These are phyloP conservation scores for Kodamaea restingae DNA, from an alignment of 805 yeast genomes.

Conservation along the genomic window DNA sequence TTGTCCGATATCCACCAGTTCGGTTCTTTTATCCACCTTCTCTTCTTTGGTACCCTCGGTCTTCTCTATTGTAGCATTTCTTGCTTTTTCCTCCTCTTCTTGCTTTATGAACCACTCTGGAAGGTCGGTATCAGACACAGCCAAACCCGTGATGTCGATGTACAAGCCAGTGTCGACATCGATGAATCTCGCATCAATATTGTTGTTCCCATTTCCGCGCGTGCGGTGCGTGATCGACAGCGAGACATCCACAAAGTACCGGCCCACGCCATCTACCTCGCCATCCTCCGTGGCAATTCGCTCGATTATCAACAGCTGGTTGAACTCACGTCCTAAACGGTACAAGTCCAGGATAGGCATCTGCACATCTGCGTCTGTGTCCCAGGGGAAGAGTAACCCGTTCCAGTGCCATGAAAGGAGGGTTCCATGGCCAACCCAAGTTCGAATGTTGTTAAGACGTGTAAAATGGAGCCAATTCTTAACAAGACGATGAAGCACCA, in stretches of 20 bases:
- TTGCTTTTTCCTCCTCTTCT: not conserved
- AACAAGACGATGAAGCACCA: slow-evolving; percentile 16
- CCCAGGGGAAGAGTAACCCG: slow-evolving; percentile 24
- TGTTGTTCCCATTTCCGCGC: slow-evolving; percentile 47
- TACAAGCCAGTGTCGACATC: slow-evolving; percentile 25
- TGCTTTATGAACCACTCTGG: slow-evolving; percentile 16
- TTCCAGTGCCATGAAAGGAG: slow-evolving; percentile 23
- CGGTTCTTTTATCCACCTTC: no score
- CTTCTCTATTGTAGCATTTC: slow-evolving; percentile 5
- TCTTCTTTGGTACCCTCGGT: not conserved
- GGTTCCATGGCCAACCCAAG: slow-evolving; percentile 24
- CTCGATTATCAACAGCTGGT: slow-evolving; percentile 20
- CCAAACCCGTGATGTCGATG: slow-evolving; percentile 27
- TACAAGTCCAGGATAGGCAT: slow-evolving; percentile 22
- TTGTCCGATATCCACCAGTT: no score
- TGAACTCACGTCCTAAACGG: slow-evolving; percentile 17
- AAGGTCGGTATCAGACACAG: slow-evolving; percentile 25
- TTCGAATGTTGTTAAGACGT: slow-evolving; percentile 16
- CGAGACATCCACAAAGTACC: slow-evolving; percentile 25
- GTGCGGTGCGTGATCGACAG: slow-evolving; percentile 21
- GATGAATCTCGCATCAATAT: slow-evolving; percentile 22
- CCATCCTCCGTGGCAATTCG: slow-evolving; percentile 12
- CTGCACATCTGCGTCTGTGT: slow-evolving; percentile 22
- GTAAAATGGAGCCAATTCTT: slow-evolving; percentile 18
- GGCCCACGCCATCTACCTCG: slow-evolving; percentile 18